Conservation (phyloP, 2,329 filamentous ascomycete species). For the Aspergillus fructus region DNA sequence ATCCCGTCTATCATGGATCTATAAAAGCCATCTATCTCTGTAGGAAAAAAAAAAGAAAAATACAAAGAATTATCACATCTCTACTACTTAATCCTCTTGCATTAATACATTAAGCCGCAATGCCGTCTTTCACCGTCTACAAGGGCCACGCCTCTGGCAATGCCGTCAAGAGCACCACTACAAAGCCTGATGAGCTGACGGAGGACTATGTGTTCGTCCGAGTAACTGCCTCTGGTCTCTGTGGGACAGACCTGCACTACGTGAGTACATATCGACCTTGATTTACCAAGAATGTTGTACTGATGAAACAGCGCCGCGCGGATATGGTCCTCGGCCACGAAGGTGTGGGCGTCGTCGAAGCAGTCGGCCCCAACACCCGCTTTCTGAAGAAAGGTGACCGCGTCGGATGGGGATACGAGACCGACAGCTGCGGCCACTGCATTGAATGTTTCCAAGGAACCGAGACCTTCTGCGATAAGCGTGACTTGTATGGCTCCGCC, state of each 20-base stretch:
- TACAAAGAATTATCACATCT: no score
- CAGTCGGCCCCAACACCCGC: no score
- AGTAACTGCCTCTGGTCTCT: slow-evolving; percentile 12
- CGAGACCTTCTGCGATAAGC: slow-evolving; percentile 27
- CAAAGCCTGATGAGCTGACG: slow-evolving; percentile 6
- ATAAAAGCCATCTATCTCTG: no score
- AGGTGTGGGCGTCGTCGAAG: no score
- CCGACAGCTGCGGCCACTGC: no score
- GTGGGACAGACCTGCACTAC: slow-evolving; percentile 13
- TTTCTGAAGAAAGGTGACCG: no score
- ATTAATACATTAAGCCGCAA: not conserved
- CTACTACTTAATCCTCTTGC: no score
- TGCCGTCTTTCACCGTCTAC: slow-evolving; percentile 8
- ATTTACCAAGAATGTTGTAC: fast-evolving
- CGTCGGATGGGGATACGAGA: no score
- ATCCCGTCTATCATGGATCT: no score
- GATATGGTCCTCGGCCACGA: no score
- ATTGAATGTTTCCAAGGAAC: not conserved
- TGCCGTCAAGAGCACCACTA: slow-evolving; percentile 8
- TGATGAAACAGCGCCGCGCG: no score
- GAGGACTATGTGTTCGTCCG: slow-evolving; percentile 7
- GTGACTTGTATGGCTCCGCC: slow-evolving; percentile 31
- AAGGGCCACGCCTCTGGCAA: slow-evolving; percentile 7
- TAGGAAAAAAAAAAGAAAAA: no score
- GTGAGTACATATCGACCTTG: not conserved